Evolutionary conservation across 2,329 filamentous ascomycete species (phyloP).

Genomic region (Aspergillus sojae): DNA sequence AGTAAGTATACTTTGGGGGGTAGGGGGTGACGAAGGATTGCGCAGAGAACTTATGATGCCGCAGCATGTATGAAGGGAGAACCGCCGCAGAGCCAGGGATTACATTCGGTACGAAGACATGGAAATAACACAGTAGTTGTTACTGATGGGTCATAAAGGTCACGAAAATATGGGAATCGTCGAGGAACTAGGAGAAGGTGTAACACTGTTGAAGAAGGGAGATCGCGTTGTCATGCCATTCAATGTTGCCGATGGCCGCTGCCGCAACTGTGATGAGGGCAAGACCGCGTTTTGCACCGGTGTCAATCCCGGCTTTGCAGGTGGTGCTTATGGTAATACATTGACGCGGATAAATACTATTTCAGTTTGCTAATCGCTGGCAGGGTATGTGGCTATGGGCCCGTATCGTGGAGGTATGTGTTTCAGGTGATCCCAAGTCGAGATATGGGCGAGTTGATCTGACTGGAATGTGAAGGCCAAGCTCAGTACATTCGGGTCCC

Average conservation of each 20-base stretch:
- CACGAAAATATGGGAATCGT: conserved; percentile 66
- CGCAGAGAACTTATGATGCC: conserved; percentile 36
- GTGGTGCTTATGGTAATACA: conserved; percentile 58
- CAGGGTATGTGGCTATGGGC: conserved; percentile 50
- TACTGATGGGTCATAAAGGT: conserved; percentile 21
- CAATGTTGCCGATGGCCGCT: conserved; percentile 66
- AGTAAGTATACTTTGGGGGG: conserved; percentile 34
- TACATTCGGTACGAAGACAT: conserved; percentile 51
- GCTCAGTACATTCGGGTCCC: conserved; percentile 68
- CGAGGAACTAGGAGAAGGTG: conserved; percentile 58
- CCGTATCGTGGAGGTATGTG: conserved; percentile 51
- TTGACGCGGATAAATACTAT: not conserved
- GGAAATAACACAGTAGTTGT: not conserved
- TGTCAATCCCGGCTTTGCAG: conserved; percentile 63
- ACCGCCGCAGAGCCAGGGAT: conserved; percentile 65
- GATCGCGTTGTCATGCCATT: conserved; percentile 68
- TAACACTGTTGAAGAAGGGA: conserved; percentile 63
- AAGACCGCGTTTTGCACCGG: conserved; percentile 68
- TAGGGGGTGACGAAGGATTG: conserved; percentile 9
- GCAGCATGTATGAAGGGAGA: conserved; percentile 64
- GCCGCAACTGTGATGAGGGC: conserved; percentile 66
- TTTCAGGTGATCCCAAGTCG: not conserved
- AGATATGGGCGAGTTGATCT: not conserved
- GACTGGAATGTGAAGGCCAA: conserved; percentile 39
- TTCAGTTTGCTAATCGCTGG: not conserved